Conservation (phyloP, 768 basidiomycete genomes). For the Cantharellus anzutake region DNA sequence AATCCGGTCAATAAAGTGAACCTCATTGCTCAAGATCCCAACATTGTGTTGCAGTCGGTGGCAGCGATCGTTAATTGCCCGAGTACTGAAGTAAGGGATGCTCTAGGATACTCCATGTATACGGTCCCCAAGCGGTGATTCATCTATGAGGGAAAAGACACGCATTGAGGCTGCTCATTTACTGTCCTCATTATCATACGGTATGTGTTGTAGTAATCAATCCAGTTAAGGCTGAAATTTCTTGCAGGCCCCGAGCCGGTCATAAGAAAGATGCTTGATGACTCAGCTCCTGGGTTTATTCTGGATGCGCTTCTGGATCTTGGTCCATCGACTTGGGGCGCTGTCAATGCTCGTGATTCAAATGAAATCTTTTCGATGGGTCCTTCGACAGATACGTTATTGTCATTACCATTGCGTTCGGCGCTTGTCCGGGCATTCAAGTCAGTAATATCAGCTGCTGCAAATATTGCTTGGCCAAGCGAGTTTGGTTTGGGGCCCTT, state of each 20-base stretch:
- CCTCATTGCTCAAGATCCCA: neutral
- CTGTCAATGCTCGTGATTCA: neutral
- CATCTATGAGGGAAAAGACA: neutral
- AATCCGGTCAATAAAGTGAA: slow-evolving; percentile 4
- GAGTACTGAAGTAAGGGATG: neutral
- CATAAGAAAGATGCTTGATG: too few species aligned
- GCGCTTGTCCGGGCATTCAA: slow-evolving; percentile 7
- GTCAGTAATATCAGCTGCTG: slow-evolving; percentile 2
- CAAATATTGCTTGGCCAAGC: slow-evolving; percentile 2
- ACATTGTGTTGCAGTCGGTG: neutral
- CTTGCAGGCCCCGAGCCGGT: neutral
- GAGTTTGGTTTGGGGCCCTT: neutral
- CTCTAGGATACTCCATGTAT: neutral
- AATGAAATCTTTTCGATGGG: too few species aligned
- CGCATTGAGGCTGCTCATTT: slow-evolving; percentile 6
- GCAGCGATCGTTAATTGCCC: neutral
- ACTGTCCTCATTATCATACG: slow-evolving; percentile 5
- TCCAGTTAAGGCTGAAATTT: neutral
- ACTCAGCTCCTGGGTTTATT: neutral
- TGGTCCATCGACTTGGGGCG: neutral
- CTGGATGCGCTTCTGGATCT: slow-evolving; percentile 3
- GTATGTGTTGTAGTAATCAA: neutral
- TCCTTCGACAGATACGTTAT: too few species aligned
- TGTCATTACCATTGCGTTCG: neutral
- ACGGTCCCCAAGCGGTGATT: neutral